Conservation (phyloP, 768 basidiomycete species). For the Brasilioporus rufonigricans region DNA sequence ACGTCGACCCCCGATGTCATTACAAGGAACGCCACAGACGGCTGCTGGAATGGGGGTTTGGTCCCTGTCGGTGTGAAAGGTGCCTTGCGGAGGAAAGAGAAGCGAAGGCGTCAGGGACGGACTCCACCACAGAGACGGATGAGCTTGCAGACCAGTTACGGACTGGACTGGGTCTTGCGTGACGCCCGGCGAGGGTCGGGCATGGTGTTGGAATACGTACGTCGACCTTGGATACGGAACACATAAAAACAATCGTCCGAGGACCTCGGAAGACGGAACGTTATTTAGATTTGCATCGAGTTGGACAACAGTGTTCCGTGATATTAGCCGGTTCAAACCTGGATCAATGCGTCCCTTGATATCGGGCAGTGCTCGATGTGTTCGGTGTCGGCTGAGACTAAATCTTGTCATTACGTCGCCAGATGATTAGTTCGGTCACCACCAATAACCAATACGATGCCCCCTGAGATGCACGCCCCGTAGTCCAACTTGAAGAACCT, state of each 20-base stretch:
- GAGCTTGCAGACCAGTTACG: constrained; percentile 61
- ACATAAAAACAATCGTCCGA: background rate
- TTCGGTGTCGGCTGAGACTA: background rate
- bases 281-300: no score
- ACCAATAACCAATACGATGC: no score
- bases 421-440: background rate
- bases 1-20: constrained; percentile 60
- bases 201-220: background rate
- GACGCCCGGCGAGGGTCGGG: constrained; percentile 16
- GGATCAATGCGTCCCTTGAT: background rate
- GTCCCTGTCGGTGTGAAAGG: constrained; percentile 60
- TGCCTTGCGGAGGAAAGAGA: constrained; percentile 60
- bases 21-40: constrained; percentile 45
- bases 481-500: background rate
- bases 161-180: constrained; percentile 57
- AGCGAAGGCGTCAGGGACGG: constrained; percentile 8
- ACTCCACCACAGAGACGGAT: constrained; percentile 26
- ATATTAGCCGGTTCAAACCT: background rate
- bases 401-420: background rate
- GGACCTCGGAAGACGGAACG: no score
- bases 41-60: constrained; percentile 75
- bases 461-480: background rate
- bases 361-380: background rate
- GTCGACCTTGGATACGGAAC: background rate
- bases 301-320: no score